A percentile compares a stretch with the other conserved stretches of the same genome.
Conservation (phyloP, 257 asterid species). For the Eustoma russellianum region DNA sequence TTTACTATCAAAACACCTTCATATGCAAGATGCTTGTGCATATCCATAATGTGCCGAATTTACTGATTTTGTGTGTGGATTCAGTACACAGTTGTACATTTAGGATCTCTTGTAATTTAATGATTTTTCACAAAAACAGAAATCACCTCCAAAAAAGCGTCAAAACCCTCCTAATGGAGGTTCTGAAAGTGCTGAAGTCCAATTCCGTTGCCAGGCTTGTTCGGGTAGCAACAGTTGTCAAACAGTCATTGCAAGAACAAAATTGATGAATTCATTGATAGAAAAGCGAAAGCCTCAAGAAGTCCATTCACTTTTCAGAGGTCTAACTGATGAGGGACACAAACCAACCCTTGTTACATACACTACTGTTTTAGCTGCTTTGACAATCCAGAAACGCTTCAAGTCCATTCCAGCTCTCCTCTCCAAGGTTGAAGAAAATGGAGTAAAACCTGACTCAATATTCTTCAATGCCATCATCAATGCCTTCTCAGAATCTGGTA, state of each 20-base stretch:
- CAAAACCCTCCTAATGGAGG: slow-evolving; percentile 20
- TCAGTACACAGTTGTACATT: background rate
- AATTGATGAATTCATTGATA: slow-evolving; percentile 68
- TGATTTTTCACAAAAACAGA: slow-evolving; percentile 56
- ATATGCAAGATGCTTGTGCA: background rate
- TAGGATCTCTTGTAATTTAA: background rate
- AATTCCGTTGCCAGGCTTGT: slow-evolving; percentile 47
- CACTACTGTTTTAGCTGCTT: slow-evolving; percentile 76
- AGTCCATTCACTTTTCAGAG: slow-evolving; percentile 52
- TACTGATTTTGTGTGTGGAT: background rate
- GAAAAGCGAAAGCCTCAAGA: slow-evolving; percentile 60
- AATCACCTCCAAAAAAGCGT: slow-evolving; percentile 30
- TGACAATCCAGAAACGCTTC: slow-evolving; percentile 71
- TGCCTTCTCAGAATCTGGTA: slow-evolving; percentile 89
- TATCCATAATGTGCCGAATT: too few species aligned
- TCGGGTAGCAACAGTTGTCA: slow-evolving; percentile 45
- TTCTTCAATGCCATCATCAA: slow-evolving; percentile 93
- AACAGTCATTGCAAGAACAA: slow-evolving; percentile 73
- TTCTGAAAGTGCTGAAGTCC: slow-evolving; percentile 22
- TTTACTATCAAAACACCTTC: background rate
- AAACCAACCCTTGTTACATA: slow-evolving; percentile 82
- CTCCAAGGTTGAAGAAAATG: slow-evolving; percentile 53
- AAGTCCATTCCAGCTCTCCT: slow-evolving; percentile 69
- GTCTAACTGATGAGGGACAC: slow-evolving; percentile 74
- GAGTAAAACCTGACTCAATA: slow-evolving; percentile 78